Evolutionary conservation across 495 filamentous ascomycete genomes (phyloP).

Genomic region (Tricharina praecox): DNA sequence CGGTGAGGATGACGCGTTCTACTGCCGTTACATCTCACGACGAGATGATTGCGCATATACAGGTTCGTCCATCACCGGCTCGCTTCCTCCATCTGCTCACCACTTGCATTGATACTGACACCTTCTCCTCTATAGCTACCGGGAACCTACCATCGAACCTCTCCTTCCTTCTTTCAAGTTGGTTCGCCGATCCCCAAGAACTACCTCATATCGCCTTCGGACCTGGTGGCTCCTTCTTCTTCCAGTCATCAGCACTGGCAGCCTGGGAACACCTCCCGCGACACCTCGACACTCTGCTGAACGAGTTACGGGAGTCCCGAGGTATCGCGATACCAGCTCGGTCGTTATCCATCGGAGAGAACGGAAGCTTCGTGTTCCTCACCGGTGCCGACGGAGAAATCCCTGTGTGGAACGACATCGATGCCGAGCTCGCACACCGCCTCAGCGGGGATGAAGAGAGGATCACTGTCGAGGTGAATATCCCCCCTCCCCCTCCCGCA

Average conservation of each 20-base stretch:
- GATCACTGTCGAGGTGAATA: not conserved
- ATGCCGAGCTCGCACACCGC: not conserved
- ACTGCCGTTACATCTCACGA: constrained; percentile 4
- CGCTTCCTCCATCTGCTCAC: not conserved
- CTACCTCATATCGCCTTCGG: constrained; percentile 6
- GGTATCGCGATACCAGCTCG: not conserved
- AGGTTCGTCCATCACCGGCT: not conserved
- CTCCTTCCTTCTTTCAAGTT: constrained; percentile 2
- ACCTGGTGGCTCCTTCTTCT: constrained; percentile 2
- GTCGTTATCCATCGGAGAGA: not conserved
- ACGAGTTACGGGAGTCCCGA: not conserved
- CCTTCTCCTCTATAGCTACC: not conserved
- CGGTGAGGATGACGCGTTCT: constrained; percentile 3
- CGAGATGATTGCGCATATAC: not conserved
- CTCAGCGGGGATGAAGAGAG: constrained; percentile 1
- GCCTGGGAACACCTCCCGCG: constrained; percentile 3
- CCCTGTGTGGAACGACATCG: not conserved
- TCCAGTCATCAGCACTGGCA: not conserved
- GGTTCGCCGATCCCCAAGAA: constrained; percentile 3
- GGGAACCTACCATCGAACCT: constrained; percentile 1
- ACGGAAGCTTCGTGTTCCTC: not conserved
- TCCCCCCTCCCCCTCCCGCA: too few species aligned
- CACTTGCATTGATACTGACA: too few species aligned
- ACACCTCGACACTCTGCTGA: constrained; percentile 1
- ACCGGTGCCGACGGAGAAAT: not conserved